Conservation (phyloP, 345 rosid species). For the Aquilaria yunnanensis region DNA sequence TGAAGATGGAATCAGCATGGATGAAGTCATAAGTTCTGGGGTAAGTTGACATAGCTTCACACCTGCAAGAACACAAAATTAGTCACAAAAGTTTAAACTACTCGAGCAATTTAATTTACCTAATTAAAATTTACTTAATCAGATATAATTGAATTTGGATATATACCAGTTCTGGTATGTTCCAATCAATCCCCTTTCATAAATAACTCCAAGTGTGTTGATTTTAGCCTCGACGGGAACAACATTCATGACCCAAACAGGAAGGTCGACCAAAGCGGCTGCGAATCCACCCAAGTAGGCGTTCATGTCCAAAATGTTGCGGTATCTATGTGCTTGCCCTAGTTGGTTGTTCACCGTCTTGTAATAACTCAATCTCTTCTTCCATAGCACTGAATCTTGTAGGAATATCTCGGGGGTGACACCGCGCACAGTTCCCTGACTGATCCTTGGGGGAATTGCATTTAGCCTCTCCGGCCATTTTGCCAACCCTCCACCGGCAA, state of each 20-base stretch:
- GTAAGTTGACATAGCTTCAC: constrained; percentile 80
- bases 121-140: too few species aligned
- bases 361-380: constrained; percentile 41
- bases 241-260: constrained; percentile 66
- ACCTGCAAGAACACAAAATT: constrained; percentile 25
- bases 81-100: background rate
- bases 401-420: constrained; percentile 31
- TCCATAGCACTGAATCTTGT: constrained; percentile 36
- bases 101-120: background rate
- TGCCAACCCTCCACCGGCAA: constrained; percentile 43
- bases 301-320: constrained; percentile 66
- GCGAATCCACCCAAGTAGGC: constrained; percentile 64
- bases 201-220: constrained; percentile 54
- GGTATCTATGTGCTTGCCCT: constrained; percentile 39
- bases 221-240: constrained; percentile 43
- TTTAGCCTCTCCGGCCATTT: constrained; percentile 55
- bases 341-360: constrained; percentile 46
- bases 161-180: constrained; percentile 58
- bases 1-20: constrained; percentile 55
- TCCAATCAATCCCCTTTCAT: constrained; percentile 59
- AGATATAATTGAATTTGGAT: background rate
- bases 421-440: constrained; percentile 34
- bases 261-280: constrained; percentile 42
- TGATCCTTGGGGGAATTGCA: constrained; percentile 57
- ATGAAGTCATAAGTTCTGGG: constrained; percentile 64